These are phyloP conservation scores for Lithohypha guttulata DNA, from an alignment of 2,329 filamentous ascomycete species.

Conservation along the genomic window DNA sequence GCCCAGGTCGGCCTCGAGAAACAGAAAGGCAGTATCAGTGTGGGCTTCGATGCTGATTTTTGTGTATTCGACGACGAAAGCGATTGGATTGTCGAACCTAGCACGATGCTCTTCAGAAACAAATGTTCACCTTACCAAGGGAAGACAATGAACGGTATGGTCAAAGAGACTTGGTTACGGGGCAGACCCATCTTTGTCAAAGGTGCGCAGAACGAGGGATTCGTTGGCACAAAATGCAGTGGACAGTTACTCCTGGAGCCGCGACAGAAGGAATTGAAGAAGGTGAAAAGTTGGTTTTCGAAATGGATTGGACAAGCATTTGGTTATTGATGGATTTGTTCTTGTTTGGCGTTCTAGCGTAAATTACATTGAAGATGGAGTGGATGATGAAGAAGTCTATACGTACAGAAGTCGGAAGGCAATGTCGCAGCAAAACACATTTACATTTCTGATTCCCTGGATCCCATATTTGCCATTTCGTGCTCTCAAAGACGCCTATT, in stretches of 20 bases:
- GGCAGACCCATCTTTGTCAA: slow-evolving; percentile 64
- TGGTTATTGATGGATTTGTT: neutral
- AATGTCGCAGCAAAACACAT: neutral
- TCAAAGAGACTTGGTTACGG: slow-evolving; percentile 75
- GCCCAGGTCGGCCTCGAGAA: slow-evolving; percentile 74
- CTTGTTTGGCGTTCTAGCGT: neutral
- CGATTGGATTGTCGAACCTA: slow-evolving; percentile 60
- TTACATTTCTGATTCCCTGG: too few species aligned
- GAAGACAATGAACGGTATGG: slow-evolving; percentile 63
- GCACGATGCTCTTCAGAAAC: slow-evolving; percentile 89
- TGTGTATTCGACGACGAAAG: slow-evolving; percentile 84
- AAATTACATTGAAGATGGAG: neutral
- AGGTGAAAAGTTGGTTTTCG: slow-evolving; percentile 17
- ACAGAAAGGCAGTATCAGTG: slow-evolving; percentile 68
- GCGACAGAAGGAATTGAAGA: slow-evolving; percentile 17
- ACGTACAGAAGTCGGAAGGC: neutral
- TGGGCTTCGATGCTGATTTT: slow-evolving; percentile 80
- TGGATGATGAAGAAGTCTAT: neutral
- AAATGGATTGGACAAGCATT: slow-evolving; percentile 13
- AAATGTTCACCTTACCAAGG: slow-evolving; percentile 86
- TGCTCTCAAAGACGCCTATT: too few species aligned
- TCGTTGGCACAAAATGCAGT: slow-evolving; percentile 27
- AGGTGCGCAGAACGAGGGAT: slow-evolving; percentile 40
- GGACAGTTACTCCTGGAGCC: slow-evolving; percentile 33
- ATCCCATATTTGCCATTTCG: too few species aligned